Evolutionary conservation across 75 land plant species (phyloP), one percentile per base, ranked within the genome.

Genomic region (Selaginella tamariscina): DNA sequence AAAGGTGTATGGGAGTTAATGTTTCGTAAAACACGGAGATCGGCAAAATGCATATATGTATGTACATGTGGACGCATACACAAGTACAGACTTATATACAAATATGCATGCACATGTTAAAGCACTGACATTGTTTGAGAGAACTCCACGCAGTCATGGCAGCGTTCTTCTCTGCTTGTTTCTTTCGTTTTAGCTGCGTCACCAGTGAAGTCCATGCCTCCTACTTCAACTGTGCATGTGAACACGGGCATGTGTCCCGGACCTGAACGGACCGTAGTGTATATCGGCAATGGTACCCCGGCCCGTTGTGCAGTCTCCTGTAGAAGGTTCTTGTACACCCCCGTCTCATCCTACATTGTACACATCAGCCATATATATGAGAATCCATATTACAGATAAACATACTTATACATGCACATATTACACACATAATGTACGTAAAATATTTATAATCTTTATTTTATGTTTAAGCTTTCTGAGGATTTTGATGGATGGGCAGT

Each of bases 291-390:
- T 9, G 91, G 78, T 27, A 90, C 88, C 62, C 96, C 91, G n/a
- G 86, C 91, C 77, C 96, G 79, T 75, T 90, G 96, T n/a, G 96
- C 85, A 65, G 89, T 83, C 72, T 90, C 96, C 65, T 90, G 96
- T 24, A 90, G 68, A 27, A 90, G 74, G 75, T 90, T 90, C 71
- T 90, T 90, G 80, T 85, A 87, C 0, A 90, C 91, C 27, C 96
- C 91, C 0, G 96, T 87, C 72, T 90, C 91, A 74, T 88, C 91
- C 91, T 88, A 71, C 66, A 20, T 54, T 76, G 2, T 2, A 54
- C 57, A 33, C n/a, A 67, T 5, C 29, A 65, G 30, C 26, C 8
- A 65, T 30, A 24, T 15, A 24, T 27, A 1, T 24, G 2, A 65
- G 66, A 65, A 5, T 15, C 15, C 49, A 39, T 15, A 39, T 5